Conservation (phyloP, 129 eudicot species). For the Artemisia tridentata region DNA sequence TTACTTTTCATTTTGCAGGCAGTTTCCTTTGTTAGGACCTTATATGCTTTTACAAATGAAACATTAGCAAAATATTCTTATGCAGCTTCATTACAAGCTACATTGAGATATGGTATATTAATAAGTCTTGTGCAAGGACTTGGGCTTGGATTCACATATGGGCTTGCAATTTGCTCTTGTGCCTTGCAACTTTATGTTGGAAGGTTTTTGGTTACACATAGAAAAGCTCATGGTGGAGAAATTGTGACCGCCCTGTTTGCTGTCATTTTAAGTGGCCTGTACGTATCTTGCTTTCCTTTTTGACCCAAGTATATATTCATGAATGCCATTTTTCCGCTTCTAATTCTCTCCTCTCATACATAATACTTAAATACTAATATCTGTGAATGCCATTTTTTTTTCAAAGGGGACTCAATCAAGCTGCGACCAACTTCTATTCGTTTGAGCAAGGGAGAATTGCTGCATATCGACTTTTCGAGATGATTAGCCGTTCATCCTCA, state of each 20-base stretch:
- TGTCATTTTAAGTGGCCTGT: slow-evolving; percentile 95
- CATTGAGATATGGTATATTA: slow-evolving; percentile 89
- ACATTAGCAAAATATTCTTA: slow-evolving; percentile 94
- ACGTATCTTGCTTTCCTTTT: slow-evolving; percentile 36
- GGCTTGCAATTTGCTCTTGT: slow-evolving; percentile 98
- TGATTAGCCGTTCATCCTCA: slow-evolving; percentile 94
- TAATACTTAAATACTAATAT: slow-evolving; percentile 3
- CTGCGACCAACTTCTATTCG: slow-evolving; percentile 95
- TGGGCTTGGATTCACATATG: slow-evolving; percentile 97
- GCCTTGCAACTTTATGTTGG: slow-evolving; percentile 98
- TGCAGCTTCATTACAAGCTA: slow-evolving; percentile 92
- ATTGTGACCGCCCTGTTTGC: slow-evolving; percentile 85
- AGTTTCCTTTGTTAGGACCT: slow-evolving; percentile 75
- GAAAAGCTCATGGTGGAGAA: slow-evolving; percentile 91
- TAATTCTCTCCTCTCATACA: background rate
- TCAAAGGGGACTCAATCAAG: slow-evolving; percentile 88
- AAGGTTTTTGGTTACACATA: slow-evolving; percentile 72
- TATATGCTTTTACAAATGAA: slow-evolving; percentile 90
- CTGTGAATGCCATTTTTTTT: slow-evolving; percentile 22
- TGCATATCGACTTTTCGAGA: slow-evolving; percentile 91
- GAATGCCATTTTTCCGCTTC: background rate
- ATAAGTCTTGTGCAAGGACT: slow-evolving; percentile 99
- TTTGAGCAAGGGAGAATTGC: slow-evolving; percentile 99
- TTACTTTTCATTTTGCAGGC: slow-evolving; percentile 54
- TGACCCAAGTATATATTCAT: too few relatives aligned